Evolutionary conservation across 768 basidiomycete genomes (phyloP).

Genomic region (Suillus alpinus): DNA sequence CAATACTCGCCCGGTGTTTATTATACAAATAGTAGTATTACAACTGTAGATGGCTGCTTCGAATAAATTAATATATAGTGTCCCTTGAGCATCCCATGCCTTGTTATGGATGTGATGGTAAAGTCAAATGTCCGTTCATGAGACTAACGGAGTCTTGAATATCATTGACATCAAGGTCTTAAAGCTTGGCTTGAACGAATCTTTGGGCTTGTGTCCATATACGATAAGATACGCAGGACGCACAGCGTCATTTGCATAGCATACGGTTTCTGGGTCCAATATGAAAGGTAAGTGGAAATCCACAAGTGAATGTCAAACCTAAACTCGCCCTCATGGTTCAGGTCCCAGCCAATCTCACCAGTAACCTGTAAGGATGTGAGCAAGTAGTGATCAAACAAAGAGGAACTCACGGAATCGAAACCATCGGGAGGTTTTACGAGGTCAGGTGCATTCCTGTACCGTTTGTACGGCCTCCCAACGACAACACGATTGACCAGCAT

Average conservation of each 20-base stretch:
- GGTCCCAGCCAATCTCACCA: slow-evolving; percentile 59
- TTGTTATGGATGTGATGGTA: neutral
- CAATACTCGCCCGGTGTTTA: neutral
- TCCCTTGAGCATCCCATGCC: neutral
- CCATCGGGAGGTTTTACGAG: slow-evolving; percentile 52
- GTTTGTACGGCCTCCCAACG: slow-evolving; percentile 56
- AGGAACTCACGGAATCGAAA: slow-evolving; percentile 51
- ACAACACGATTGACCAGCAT: slow-evolving; percentile 60
- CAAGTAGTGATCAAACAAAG: neutral
- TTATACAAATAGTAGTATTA: neutral
- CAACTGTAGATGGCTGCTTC: slow-evolving; percentile 14
- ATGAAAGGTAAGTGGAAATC: neutral
- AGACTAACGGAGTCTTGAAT: slow-evolving; percentile 31
- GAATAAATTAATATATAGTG: slow-evolving; percentile 11
- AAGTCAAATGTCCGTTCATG: slow-evolving; percentile 11
- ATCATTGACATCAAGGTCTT: slow-evolving; percentile 26
- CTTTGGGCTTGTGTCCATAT: slow-evolving; percentile 39
- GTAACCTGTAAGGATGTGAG: slow-evolving; percentile 40
- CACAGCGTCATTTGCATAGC: slow-evolving; percentile 64
- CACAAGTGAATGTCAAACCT: neutral
- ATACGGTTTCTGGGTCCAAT: slow-evolving; percentile 49
- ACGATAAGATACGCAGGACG: slow-evolving; percentile 66
- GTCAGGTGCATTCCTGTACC: slow-evolving; percentile 45
- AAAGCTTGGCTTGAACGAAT: slow-evolving; percentile 15
- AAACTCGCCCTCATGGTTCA: slow-evolving; percentile 53